Evolutionary conservation across 1,139 yeast genomes (phyloP).

Genomic region (Candida pseudocylindracea): DNA sequence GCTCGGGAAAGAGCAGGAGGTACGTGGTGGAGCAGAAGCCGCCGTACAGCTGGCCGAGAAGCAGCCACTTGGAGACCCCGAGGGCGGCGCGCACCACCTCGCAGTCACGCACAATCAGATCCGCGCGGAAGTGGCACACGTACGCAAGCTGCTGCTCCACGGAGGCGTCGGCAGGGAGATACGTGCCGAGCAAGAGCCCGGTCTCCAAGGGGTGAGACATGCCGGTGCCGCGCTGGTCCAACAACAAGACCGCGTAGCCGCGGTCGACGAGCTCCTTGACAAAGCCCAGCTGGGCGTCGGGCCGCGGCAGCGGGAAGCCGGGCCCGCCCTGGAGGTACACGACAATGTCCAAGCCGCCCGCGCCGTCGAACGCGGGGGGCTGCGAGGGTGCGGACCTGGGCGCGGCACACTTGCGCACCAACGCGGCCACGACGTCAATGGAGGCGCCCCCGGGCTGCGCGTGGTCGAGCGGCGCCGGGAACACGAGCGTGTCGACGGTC

Average conservation of each 20-base stretch:
- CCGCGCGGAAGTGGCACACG: conserved; percentile 24
- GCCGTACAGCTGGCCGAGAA: conserved; percentile 35
- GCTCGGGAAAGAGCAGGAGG: conserved; percentile 18
- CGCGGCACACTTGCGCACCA: too few relatives aligned
- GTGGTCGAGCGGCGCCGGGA: too few relatives aligned
- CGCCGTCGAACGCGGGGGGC: not conserved
- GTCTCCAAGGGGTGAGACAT: conserved; percentile 21
- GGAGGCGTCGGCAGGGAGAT: conserved; percentile 2
- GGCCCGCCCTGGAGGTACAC: conserved; percentile 36
- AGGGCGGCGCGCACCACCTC: conserved; percentile 18
- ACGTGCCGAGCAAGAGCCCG: conserved; percentile 7
- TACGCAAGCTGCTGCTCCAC: conserved; percentile 11
- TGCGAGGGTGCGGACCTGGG: too few relatives aligned
- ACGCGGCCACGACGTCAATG: too few relatives aligned
- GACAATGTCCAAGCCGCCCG: not conserved
- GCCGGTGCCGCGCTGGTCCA: conserved; percentile 43
- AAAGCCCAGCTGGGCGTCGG: conserved; percentile 12
- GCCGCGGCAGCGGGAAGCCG: conserved; percentile 23
- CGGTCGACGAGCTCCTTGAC: conserved; percentile 16
- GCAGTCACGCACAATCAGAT: conserved; percentile 24
- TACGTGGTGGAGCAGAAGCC: conserved; percentile 30
- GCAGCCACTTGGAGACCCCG: conserved; percentile 19
- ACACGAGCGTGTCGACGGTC: too few relatives aligned
- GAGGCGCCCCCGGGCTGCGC: too few relatives aligned
- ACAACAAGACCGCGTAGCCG: conserved; percentile 22